phyloP scores from a whole-genome alignment of 1,139 yeast genomes.

The Chernovozyma aurita region DNA sequence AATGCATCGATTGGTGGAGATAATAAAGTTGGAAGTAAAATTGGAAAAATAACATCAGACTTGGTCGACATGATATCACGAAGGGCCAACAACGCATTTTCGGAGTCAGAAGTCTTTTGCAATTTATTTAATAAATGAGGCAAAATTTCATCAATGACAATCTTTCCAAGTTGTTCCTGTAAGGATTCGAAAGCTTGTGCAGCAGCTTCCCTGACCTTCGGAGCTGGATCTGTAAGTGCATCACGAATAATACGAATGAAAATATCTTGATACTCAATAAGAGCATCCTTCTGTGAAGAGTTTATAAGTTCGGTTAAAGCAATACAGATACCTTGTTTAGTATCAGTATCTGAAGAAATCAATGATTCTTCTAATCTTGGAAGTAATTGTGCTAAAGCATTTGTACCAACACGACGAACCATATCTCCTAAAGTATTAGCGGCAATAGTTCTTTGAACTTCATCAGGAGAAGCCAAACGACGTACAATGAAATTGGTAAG shows the following conservation, averaged over 20 bases:
- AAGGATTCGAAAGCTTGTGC: slow-evolving; percentile 87
- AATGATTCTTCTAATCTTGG: slow-evolving; percentile 79
- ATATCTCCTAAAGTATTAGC: slow-evolving; percentile 93
- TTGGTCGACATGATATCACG: slow-evolving; percentile 91
- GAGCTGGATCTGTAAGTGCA: slow-evolving; percentile 71
- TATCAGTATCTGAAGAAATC: slow-evolving; percentile 61
- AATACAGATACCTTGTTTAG: slow-evolving; percentile 94
- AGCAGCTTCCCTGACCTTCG: slow-evolving; percentile 82
- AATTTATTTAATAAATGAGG: slow-evolving; percentile 77
- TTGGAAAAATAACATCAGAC: slow-evolving; percentile 90
- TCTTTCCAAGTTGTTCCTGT: slow-evolving; percentile 76
- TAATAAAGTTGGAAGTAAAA: slow-evolving; percentile 79
- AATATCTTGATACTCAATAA: slow-evolving; percentile 60
- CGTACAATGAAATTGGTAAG: slow-evolving; percentile 77
- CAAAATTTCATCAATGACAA: slow-evolving; percentile 81
- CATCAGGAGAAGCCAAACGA: slow-evolving; percentile 77
- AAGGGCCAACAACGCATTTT: slow-evolving; percentile 79
- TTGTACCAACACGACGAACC: slow-evolving; percentile 92
- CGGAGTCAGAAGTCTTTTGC: slow-evolving; percentile 46
- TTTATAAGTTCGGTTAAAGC: slow-evolving; percentile 83
- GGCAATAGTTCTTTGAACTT: slow-evolving; percentile 77
- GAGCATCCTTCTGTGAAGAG: slow-evolving; percentile 62
- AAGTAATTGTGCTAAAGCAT: slow-evolving; percentile 76
- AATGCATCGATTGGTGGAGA: slow-evolving; percentile 76
- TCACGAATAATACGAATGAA: slow-evolving; percentile 74